Base-by-base conservation (phyloP, 345 rosid genomes). In the Gynandropsis gynandra region DNA sequence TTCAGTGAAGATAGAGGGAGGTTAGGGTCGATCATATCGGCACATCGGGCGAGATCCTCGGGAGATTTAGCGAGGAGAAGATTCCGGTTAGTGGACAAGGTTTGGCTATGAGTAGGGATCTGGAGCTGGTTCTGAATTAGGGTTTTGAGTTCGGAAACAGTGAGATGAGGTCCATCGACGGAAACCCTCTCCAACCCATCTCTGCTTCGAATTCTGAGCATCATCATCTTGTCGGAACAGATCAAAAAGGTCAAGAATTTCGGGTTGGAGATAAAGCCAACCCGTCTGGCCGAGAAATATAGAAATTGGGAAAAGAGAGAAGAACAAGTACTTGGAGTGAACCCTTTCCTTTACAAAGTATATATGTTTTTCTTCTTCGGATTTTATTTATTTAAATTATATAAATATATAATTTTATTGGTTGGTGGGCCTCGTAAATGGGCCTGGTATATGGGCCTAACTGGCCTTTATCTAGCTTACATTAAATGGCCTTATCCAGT, bases 171-270 rank as follows among this genome's bases (percentile, higher is more conserved):
- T 58, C 65, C 71, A 13, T 80, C 88, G 47, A 80, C 48, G 9
- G 68, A 62, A 60, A 92, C 77, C 32, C 98, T 81, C 70, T 92
- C 98, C 7, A 87, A 75, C 55, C 98, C 98, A 65, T 92, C 98
- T 50, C 98, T 68, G 64, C 96, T 87, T 47, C 96, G 82, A 65
- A 92, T 81, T 66, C 98, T 67, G 16, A 92, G 80, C 83, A 87
- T 70, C 95, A 85, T 82, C 72, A 17, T 56, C 39, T 3, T 39
- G 7, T 37, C 31, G 15, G 13, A 13, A 41, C 16, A 3, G 10
- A 34, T 16, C 11, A 9, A 33, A 12, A 34, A 9, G 13, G n/a
- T 9, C 10, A 7, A 36, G 40, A 36, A 36, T 24, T 24, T 5
- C 6, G 10, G 40, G 13, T 2, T 36, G 38, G 20, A 34, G 42